Conservation (phyloP, 345 rosid species). For the Angophora floribunda region DNA sequence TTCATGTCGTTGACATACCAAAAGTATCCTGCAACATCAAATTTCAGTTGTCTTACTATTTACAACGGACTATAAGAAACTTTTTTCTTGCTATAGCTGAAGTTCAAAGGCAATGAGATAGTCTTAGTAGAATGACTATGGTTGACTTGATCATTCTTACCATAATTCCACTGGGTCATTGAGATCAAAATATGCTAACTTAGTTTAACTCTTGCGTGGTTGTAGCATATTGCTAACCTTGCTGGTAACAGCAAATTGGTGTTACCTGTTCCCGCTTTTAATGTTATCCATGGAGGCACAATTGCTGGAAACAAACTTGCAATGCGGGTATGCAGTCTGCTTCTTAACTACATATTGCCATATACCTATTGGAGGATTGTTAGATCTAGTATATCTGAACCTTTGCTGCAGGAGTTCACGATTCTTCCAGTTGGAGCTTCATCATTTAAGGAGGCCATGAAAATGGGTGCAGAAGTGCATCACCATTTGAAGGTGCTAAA, state of each 20-base stretch:
- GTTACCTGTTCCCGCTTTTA: slow-evolving; percentile 90
- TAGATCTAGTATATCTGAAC: neutral
- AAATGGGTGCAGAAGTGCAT: slow-evolving; percentile 90
- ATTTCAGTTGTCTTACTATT: accelerated
- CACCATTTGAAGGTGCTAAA: slow-evolving; percentile 69
- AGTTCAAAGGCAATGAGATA: neutral
- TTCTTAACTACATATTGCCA: neutral
- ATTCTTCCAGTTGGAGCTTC: slow-evolving; percentile 93
- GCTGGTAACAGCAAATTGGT: slow-evolving; percentile 84
- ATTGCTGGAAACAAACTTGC: slow-evolving; percentile 97
- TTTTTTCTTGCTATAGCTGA: neutral
- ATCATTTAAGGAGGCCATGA: slow-evolving; percentile 91
- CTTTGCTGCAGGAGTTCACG: slow-evolving; percentile 60
- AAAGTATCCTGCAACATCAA: neutral
- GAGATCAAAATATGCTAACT: neutral
- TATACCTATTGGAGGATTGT: neutral
- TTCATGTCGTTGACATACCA: neutral
- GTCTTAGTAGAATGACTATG: neutral
- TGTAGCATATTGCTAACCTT: slow-evolving; percentile 85
- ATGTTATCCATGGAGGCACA: slow-evolving; percentile 90
- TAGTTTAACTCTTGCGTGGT: neutral
- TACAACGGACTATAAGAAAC: neutral
- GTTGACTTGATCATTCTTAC: neutral
- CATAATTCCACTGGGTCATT: neutral
- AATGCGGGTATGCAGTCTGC: slow-evolving; percentile 47